phyloP scores from a whole-genome alignment of 371 early-diverging fungal species.

The Smittium mucronatum region DNA sequence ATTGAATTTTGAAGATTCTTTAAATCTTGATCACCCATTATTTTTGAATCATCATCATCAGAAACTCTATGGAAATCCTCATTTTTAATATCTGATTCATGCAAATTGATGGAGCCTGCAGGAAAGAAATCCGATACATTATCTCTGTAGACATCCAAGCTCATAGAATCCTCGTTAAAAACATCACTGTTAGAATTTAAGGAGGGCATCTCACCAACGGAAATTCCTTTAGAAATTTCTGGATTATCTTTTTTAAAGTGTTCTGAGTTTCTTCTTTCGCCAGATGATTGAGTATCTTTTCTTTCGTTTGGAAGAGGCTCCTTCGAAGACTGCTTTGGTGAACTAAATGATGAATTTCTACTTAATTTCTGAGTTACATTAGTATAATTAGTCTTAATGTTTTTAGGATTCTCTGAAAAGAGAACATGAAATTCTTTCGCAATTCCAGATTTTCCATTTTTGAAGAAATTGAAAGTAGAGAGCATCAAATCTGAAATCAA shows the following conservation, averaged over 20 bases:
- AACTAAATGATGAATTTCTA: too few relatives aligned
- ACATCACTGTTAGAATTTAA: too few relatives aligned
- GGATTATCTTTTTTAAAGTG: too few relatives aligned
- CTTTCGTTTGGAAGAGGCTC: too few relatives aligned
- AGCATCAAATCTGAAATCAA: constrained; percentile 21
- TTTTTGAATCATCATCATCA: neutral
- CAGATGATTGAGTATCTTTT: too few relatives aligned
- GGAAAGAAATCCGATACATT: neutral
- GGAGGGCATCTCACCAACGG: too few relatives aligned
- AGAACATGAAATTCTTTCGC: neutral
- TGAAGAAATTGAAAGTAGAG: constrained; percentile 1
- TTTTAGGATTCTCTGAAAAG: neutral
- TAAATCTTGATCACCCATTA: constrained; percentile 3
- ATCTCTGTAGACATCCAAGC: neutral
- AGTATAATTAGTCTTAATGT: neutral
- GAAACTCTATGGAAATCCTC: neutral
- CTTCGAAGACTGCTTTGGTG: too few relatives aligned
- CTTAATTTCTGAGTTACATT: too few relatives aligned
- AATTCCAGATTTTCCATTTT: constrained; percentile 2
- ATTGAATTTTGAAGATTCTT: neutral
- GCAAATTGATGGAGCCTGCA: neutral
- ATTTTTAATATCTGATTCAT: neutral
- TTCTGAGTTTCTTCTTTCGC: too few relatives aligned
- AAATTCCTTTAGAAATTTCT: too few relatives aligned
- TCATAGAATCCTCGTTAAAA: neutral